Conservation (phyloP, 345 rosid genomes). For the Lepidium sativum region DNA sequence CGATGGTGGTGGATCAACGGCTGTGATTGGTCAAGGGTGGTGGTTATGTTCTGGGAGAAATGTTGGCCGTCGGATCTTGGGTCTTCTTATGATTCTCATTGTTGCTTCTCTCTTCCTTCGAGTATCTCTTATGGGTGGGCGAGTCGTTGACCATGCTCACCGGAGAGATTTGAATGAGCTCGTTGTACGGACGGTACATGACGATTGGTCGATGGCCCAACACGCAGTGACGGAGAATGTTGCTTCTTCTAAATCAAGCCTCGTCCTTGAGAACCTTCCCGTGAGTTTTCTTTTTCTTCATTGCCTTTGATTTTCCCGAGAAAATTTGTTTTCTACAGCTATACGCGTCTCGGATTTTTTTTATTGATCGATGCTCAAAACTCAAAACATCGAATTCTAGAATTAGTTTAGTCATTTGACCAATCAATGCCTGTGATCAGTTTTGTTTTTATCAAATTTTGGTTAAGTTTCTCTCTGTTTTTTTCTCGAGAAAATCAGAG, state of each 20-base stretch:
- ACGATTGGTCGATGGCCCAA: slow-evolving; percentile 65
- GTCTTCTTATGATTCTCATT: slow-evolving; percentile 41
- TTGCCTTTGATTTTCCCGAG: slow-evolving; percentile 21
- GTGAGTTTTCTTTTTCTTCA: slow-evolving; percentile 20
- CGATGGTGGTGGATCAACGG: slow-evolving; percentile 37
- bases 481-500: slow-evolving; percentile 17
- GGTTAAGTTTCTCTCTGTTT: background rate
- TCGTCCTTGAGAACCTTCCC: slow-evolving; percentile 45
- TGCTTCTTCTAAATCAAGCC: slow-evolving; percentile 29
- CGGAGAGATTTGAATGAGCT: slow-evolving; percentile 30
- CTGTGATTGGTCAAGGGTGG: slow-evolving; percentile 28
- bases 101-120: slow-evolving; percentile 55
- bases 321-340: background rate
- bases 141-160: slow-evolving; percentile 27
- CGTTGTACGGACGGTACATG: slow-evolving; percentile 37
- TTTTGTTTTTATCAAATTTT: background rate
- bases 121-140: slow-evolving; percentile 38
- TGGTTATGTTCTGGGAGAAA: slow-evolving; percentile 40
- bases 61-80: slow-evolving; percentile 44
- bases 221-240: slow-evolving; percentile 37
- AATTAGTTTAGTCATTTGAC: background rate
- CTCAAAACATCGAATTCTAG: background rate
- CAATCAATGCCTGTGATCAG: background rate
- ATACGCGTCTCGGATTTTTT: background rate
- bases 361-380: background rate